Base-by-base conservation (phyloP, 2,329 filamentous ascomycete genomes). In the Pestalotiopsis fici region DNA sequence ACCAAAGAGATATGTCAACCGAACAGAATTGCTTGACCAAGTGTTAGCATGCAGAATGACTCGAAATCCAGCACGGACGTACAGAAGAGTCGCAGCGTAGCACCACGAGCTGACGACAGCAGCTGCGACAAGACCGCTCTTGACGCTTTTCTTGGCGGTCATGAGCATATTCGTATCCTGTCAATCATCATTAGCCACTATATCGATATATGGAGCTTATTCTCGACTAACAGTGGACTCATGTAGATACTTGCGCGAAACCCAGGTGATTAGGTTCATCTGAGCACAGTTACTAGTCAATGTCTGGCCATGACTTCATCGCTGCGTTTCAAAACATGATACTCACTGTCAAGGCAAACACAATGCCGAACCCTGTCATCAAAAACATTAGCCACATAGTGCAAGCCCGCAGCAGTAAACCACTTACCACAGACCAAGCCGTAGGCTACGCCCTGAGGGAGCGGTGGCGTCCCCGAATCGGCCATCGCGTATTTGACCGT, bases 141-240 rank as follows among this genome's bases (percentile, higher is more conserved):
- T 68, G 15, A 68, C 65, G 37, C 67, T 68, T 50, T 68, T 68
- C 59, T 68, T 68, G 23, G 67, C 67, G 4, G 67, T 68, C 67
- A 68, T 68, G 27, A 68, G 64, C 59, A 66, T 66, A 54, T 68
- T 68, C 15, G 67, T 64, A 21, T 68, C 67, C 64, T 67, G 31
- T 1, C 5, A 13, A 28, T 37, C 47, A 39, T 15, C 25, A 39
- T 66, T 54, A 66, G 57, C 37, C 4, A n/a, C n/a, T n/a, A n/a
- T n/a, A n/a, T n/a, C n/a, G n/a, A n/a, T n/a, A n/a, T n/a, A n/a
- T n/a, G n/a, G n/a, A n/a, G n/a, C n/a, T n/a, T n/a, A n/a, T n/a
- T n/a, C n/a, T 54, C 56, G 21, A 23, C 64, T 35, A 9, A 64
- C 65, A 4, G 31, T 66, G 3, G 67, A 66, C 47, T 68, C 67